Base-by-base conservation (phyloP, 495 filamentous ascomycete species). In the Cudoniella acicularis region DNA sequence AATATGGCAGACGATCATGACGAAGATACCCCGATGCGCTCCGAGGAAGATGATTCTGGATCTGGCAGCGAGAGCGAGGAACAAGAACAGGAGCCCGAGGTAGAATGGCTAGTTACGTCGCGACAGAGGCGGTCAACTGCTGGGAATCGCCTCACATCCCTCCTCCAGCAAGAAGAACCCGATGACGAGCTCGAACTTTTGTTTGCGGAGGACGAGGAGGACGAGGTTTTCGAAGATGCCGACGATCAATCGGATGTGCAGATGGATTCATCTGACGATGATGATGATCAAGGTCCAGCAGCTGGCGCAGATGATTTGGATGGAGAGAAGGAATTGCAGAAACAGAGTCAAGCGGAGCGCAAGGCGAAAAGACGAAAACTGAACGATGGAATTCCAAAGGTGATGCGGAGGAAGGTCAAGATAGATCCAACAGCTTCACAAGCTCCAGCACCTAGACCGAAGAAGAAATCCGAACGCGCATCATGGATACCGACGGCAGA, bases 391-490 rank as follows among this genome's bases (percentile, higher is more conserved):
- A 80, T 82, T 36, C 79, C 79, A 4, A 71, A 67, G 25, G 75
- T 77, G 54, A 80, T 79, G 65, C 72, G 77, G 46, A 83, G 82
- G 67, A 83, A 78, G 64, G 79, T 81, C 52, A 77, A 79, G 58
- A 80, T 79, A 50, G 79, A 80, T 48, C 67, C 73, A 47, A 71
- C 72, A 9, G 63, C 59, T 8, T 50, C 62, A 4, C 18, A 65
- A 17, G 63, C 63, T 62, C 67, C 27, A 67, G 73, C 36, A 74
- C 84, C 87, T 18, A 82, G 88, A 57, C 87, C 87, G 2, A 92
- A 90, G 77, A 98, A 96, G 78, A 97, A 96, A 73, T 91, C 89
- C 2, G 94, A 97, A 73, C 84, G 92, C 43, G 78, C 86, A 41
- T 96, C 91, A 57, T 96, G 92, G 91, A 78, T 97, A 25, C 92